Percentiles rank a stretch among this genome's conserved stretches.
These are phyloP conservation scores for Diospyros lotus DNA, from an alignment of 148 eudicot genomes.

Conservation along the genomic window DNA sequence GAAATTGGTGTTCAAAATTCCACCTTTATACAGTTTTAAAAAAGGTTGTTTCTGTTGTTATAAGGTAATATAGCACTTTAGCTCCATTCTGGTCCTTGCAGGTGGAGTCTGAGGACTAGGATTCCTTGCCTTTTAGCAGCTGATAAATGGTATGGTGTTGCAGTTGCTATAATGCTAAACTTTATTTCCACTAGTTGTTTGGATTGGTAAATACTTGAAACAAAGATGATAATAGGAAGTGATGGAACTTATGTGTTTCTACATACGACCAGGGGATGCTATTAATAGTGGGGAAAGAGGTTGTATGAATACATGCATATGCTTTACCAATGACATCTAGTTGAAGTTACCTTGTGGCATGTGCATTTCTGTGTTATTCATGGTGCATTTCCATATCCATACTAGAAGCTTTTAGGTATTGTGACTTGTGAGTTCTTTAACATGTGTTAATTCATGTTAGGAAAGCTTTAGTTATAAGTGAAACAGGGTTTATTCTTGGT, in stretches of 20 bases:
- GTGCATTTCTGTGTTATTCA: background rate
- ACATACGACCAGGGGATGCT: no score
- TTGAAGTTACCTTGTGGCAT: background rate
- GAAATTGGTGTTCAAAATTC: background rate
- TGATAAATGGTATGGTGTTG: conserved; percentile 1
- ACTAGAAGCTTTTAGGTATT: background rate
- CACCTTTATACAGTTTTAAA: background rate
- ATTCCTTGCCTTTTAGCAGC: background rate
- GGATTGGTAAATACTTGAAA: background rate
- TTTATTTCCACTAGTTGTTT: background rate
- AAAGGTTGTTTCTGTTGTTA: background rate
- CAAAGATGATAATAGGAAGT: background rate
- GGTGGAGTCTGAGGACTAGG: background rate
- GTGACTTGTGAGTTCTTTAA: background rate
- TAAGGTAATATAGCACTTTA: background rate
- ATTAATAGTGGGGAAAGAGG: background rate
- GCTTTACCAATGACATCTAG: background rate
- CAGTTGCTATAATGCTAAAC: background rate
- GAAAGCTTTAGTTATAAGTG: background rate
- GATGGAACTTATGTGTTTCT: background rate
- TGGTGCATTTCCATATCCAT: background rate
- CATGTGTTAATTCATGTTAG: background rate
- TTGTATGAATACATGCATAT: background rate
- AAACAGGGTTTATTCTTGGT: background rate
- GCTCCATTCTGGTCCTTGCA: background rate